Evolutionary conservation across 2,329 filamentous ascomycete species (phyloP), one percentile per base, ranked within the genome.

Genomic region (Fusarium sterilihyphosum): DNA sequence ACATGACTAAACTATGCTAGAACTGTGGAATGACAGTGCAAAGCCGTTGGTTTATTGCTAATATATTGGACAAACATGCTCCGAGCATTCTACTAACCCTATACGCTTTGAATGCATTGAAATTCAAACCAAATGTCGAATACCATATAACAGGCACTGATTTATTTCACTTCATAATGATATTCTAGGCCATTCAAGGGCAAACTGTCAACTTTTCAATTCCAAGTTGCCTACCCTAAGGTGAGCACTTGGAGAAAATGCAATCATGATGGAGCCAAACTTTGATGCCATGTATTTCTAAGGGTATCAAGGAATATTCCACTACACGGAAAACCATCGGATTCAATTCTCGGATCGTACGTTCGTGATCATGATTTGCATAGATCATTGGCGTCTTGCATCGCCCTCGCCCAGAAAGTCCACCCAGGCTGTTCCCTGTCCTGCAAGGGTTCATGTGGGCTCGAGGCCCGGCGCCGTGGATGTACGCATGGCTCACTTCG

Each of bases 271-370:
- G 53, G 46, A 54, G 61, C 54, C 49, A 46, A 35, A 71, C 47
- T 35, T 65, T 50, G 57, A 65, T 68, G 72, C 69, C 59, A 69
- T 69, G 37, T 72, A 66, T 72, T 74, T 74, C 50, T 56, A 69
- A 61, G 71, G 71, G 71, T 74, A 74, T 74, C 71, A 43, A 60
- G 53, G 56, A 73, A 69, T 56, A 37, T 44, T 72, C 52, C 67
- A 65, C 43, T 62, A 65, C 22, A 53, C 44, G 35, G 44, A 65
- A 41, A 41, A 40, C 67, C 50, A 56, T 69, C 22, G 6, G 40
- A 44, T 44, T 49, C 9, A 11, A 53, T 16, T 24, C 40, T 57
- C 22, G 43, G 57, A 62, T 37, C 46, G 18, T 24, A 56, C 37
- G 22, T 41, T 46, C 50, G 18, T 41, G 18, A 24, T 57, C 35